Conservation (phyloP, 441 rosid species). For the Brassica balearica region DNA sequence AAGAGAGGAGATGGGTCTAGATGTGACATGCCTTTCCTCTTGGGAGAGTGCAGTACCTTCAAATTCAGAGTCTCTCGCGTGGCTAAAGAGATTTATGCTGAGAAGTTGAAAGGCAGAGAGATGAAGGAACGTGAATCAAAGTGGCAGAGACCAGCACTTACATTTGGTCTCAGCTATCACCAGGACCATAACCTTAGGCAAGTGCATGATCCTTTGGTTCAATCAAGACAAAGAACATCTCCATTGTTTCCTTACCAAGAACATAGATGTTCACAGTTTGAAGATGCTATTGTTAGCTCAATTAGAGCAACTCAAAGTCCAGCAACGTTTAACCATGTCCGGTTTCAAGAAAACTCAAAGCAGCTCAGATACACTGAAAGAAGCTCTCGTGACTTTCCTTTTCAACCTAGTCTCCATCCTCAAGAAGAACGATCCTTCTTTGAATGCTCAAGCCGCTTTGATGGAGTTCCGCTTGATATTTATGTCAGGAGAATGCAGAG, state of each 20-base stretch:
- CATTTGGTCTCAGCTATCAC: slow-evolving; percentile 9
- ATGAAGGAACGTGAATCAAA: slow-evolving; percentile 30
- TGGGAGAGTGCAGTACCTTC: slow-evolving; percentile 60
- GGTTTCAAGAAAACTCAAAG: neutral
- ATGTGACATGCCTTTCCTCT: slow-evolving; percentile 58
- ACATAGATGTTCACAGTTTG: slow-evolving; percentile 2
- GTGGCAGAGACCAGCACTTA: slow-evolving; percentile 6
- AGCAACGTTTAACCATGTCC: neutral
- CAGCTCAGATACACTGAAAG: neutral
- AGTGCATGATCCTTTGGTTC: slow-evolving; percentile 27
- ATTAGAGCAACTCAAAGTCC: neutral
- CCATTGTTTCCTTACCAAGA: neutral
- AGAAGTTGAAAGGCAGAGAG: slow-evolving; percentile 27
- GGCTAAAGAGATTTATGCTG: slow-evolving; percentile 39
- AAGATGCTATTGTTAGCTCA: slow-evolving; percentile 9
- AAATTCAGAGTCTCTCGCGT: slow-evolving; percentile 45
- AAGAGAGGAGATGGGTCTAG: slow-evolving; percentile 59
- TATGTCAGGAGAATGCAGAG: neutral
- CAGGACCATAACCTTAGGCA: slow-evolving; percentile 13
- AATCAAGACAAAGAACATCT: slow-evolving; percentile 18
- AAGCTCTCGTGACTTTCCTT: neutral
- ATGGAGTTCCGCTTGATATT: neutral
- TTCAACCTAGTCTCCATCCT: neutral
- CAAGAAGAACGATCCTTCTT: neutral
- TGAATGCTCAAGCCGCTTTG: slow-evolving; percentile 2